Evolutionary conservation across 2,329 filamentous ascomycete genomes (phyloP).

Genomic region (Purpureocillium takamizusanense): DNA sequence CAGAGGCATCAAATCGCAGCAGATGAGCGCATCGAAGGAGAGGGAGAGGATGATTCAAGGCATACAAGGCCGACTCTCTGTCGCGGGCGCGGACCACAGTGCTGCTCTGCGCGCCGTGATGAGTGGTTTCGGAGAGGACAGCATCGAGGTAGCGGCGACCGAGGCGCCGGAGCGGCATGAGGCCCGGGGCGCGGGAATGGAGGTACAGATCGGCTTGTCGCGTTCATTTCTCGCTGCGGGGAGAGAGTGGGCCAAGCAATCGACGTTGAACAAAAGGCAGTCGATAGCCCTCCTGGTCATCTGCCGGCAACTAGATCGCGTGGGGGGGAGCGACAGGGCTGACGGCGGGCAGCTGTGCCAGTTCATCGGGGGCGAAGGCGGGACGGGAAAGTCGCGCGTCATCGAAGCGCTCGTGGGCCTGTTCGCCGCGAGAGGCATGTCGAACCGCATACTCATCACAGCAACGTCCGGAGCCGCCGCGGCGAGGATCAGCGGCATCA

Average conservation of each 20-base stretch:
- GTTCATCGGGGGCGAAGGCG: slow-evolving; percentile 6
- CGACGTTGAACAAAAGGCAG: neutral
- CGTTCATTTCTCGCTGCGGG: slow-evolving; percentile 4
- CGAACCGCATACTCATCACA: slow-evolving; percentile 3
- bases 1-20: slow-evolving; percentile 7
- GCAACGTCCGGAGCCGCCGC: slow-evolving; percentile 3
- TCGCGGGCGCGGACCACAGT: neutral
- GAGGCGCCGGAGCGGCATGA: neutral
- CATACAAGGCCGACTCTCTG: neutral
- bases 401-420: slow-evolving; percentile 4
- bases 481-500: slow-evolving; percentile 6
- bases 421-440: neutral
- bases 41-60: slow-evolving; percentile 5
- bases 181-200: neutral
- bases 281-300: slow-evolving; percentile 4
- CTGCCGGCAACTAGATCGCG: slow-evolving; percentile 5
- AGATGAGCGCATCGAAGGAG: slow-evolving; percentile 4
- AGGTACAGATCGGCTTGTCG: slow-evolving; percentile 1
- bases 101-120: neutral
- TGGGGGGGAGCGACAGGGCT: neutral
- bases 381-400: slow-evolving; percentile 6
- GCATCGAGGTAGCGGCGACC: neutral
- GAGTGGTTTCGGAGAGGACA: neutral
- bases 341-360: slow-evolving; percentile 5
- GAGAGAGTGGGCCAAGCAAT: neutral